Percentiles rank a stretch among this genome's conserved stretches.
Conservation (phyloP, 495 filamentous ascomycete genomes). For the Chaetomidium leptoderma region DNA sequence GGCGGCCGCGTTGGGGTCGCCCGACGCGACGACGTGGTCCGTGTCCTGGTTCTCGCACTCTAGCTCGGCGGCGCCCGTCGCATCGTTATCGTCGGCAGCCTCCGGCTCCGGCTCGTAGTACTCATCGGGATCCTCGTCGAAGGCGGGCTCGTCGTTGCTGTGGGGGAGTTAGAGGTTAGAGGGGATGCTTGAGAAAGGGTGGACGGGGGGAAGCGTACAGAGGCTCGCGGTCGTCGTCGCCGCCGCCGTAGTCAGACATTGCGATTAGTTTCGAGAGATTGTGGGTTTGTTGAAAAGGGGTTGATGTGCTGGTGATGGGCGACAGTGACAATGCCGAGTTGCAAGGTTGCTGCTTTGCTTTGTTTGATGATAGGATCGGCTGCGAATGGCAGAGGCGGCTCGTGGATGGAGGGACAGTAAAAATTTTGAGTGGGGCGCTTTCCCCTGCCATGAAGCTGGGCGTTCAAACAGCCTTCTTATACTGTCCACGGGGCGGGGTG, state of each 20-base stretch:
- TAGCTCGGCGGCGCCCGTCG: conserved; percentile 43
- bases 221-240: conserved; percentile 51
- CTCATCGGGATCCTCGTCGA: conserved; percentile 51
- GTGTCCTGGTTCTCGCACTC: conserved; percentile 47
- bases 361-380: conserved; percentile 8
- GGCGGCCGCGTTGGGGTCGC: conserved; percentile 66
- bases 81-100: conserved; percentile 54
- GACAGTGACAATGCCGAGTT: not conserved
- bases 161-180: not conserved
- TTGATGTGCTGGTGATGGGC: not conserved
- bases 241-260: conserved; percentile 87
- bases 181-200: conserved; percentile 8
- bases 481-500: not conserved
- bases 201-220: conserved; percentile 28
- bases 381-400: conserved; percentile 10
- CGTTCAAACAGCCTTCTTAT: conserved; percentile 2
- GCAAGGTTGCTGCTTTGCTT: not conserved
- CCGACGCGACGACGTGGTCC: conserved; percentile 58
- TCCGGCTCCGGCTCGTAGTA: conserved; percentile 62
- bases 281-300: not conserved
- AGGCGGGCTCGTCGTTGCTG: conserved; percentile 51
- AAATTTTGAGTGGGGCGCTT: conserved; percentile 34
- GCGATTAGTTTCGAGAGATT: not conserved
- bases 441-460: conserved; percentile 11
- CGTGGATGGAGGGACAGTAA: conserved; percentile 23